phyloP scores from a whole-genome alignment of 2,329 filamentous ascomycete genomes.

The Cercospora brassicicola region DNA sequence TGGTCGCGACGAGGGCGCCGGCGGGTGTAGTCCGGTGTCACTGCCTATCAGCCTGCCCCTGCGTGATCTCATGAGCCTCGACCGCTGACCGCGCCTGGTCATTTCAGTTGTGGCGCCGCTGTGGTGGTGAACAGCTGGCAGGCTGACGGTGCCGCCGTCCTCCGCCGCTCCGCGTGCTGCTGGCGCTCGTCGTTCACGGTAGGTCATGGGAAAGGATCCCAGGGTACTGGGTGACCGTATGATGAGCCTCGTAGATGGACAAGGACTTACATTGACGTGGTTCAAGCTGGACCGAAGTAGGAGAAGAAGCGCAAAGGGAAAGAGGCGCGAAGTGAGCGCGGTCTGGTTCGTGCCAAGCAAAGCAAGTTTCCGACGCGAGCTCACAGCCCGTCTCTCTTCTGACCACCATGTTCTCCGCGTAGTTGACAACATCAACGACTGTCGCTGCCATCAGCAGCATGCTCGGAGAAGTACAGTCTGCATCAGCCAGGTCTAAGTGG shows the following conservation, averaged over 20 bases:
- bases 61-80: not conserved
- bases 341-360: not conserved
- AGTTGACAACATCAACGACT: not conserved
- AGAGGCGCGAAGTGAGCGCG: not conserved
- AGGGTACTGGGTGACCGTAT: not conserved
- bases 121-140: not conserved
- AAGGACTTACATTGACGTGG: not conserved
- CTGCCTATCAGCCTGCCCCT: not conserved
- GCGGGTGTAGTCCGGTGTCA: not conserved
- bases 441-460: conserved; percentile 4
- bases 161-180: not conserved
- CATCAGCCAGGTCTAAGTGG: conserved; percentile 4
- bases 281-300: not conserved
- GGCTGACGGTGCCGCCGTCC: not conserved
- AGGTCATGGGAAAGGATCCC: not conserved
- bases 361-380: not conserved
- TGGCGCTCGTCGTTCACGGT: not conserved
- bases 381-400: not conserved
- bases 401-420: not conserved
- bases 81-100: not conserved
- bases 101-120: not conserved
- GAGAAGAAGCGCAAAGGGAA: not conserved
- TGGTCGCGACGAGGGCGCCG: not conserved
- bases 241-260: not conserved
- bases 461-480: not conserved